A percentile compares a stretch with the other conserved stretches of the same genome.
These are phyloP conservation scores for Thermomucor indicae-seudaticae DNA, from an alignment of 371 early-diverging fungal species.

Conservation along the genomic window DNA sequence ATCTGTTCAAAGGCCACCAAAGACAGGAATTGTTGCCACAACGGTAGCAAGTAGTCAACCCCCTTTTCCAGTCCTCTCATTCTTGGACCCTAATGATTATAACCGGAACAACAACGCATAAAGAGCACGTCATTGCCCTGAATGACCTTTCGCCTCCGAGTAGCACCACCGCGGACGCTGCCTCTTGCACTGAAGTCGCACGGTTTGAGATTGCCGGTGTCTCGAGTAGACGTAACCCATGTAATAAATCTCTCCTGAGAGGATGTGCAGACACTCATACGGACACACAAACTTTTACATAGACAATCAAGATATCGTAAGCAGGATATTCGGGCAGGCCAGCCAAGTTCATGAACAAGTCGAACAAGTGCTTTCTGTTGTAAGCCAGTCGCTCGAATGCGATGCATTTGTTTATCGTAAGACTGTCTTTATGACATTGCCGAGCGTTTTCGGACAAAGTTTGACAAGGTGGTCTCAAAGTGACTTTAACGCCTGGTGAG, in stretches of 20 bases:
- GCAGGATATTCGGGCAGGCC: too few species aligned
- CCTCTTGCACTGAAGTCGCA: not conserved
- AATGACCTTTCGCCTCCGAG: not conserved
- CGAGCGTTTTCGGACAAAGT: slow-evolving; percentile 14
- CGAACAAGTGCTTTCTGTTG: not conserved
- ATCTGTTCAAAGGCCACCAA: slow-evolving; percentile 47
- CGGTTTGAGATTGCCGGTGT: not conserved
- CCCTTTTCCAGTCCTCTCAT: slow-evolving; percentile 3
- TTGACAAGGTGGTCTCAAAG: slow-evolving; percentile 31
- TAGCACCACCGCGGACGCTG: too few species aligned
- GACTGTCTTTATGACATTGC: slow-evolving; percentile 38
- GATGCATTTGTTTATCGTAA: slow-evolving; percentile 40
- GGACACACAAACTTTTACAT: not conserved
- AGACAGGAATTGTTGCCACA: slow-evolving; percentile 32
- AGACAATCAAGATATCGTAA: not conserved
- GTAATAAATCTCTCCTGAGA: not conserved
- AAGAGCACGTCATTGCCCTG: slow-evolving; percentile 1
- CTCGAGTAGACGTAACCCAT: not conserved
- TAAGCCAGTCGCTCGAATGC: slow-evolving; percentile 12
- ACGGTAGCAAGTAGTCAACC: slow-evolving; percentile 19
- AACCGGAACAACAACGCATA: slow-evolving; percentile 12
- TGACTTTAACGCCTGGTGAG: slow-evolving; percentile 42
- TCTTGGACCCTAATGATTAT: slow-evolving; percentile 26
- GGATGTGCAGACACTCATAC: not conserved
- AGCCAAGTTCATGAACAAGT: too few species aligned